Evolutionary conservation across 2,329 filamentous ascomycete genomes (phyloP).

Genomic region (Teratosphaeria destructans): DNA sequence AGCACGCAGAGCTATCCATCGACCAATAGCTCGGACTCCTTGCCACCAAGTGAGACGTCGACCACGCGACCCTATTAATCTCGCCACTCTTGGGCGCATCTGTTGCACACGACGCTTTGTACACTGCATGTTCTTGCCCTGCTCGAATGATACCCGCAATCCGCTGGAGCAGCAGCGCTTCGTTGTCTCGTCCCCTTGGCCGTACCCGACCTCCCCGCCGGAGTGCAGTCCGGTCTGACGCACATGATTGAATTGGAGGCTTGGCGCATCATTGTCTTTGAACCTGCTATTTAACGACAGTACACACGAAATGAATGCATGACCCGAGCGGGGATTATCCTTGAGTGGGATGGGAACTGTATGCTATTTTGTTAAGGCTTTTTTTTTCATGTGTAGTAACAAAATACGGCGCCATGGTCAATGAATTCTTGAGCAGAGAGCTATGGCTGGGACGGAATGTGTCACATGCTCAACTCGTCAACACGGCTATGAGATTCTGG

Average conservation of each 20-base stretch:
- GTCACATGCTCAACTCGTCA: too few species aligned
- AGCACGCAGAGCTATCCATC: not conserved
- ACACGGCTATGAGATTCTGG: too few species aligned
- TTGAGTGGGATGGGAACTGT: not conserved
- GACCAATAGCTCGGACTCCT: not conserved
- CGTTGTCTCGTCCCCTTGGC: not conserved
- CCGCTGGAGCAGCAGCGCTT: conserved; percentile 3
- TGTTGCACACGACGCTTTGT: not conserved
- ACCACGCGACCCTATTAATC: not conserved
- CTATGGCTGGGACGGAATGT: too few species aligned
- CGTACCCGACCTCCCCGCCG: not conserved
- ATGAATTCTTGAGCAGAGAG: too few species aligned
- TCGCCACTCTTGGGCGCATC: not conserved
- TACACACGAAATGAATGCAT: not conserved
- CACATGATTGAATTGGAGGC: not conserved
- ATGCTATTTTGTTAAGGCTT: not conserved
- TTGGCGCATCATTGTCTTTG: not conserved
- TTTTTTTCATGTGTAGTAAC: not conserved
- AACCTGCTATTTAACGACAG: not conserved
- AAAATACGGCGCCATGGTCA: not conserved
- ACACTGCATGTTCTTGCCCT: not conserved
- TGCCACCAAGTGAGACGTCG: not conserved
- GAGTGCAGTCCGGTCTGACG: not conserved
- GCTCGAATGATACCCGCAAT: conserved; percentile 3
- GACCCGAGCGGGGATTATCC: not conserved